phyloP scores from a whole-genome alignment of 371 early-diverging fungal genomes.

The Lichtheimia hyalospora region DNA sequence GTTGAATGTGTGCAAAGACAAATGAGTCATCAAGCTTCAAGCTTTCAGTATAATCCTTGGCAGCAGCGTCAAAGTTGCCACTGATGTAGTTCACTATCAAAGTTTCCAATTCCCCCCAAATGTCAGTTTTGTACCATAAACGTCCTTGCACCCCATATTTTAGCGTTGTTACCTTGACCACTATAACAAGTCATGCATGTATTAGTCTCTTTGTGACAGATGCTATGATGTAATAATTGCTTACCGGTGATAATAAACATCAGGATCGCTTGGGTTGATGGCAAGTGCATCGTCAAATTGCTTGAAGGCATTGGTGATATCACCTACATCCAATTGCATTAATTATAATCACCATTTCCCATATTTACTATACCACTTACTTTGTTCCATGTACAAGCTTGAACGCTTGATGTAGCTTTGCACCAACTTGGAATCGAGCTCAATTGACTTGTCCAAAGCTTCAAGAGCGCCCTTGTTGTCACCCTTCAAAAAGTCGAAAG shows the following conservation, averaged over 20 bases:
- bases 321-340: conserved; percentile 39
- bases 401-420: conserved; percentile 89
- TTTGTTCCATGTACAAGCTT: conserved; percentile 85
- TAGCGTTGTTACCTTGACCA: conserved; percentile 34
- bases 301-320: conserved; percentile 61
- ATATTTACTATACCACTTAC: conserved; percentile 16
- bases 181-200: conserved; percentile 7
- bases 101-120: no score
- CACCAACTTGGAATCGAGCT: conserved; percentile 75
- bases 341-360: background rate
- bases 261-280: conserved; percentile 69
- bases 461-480: conserved; percentile 71
- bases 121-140: background rate
- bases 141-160: no score
- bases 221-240: background rate
- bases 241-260: conserved; percentile 80
- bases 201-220: background rate
- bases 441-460: conserved; percentile 80
- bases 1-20: conserved; percentile 92
- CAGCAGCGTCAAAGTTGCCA: conserved; percentile 76
- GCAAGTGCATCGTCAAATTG: conserved; percentile 74
- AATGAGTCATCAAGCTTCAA: conserved; percentile 81
- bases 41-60: conserved; percentile 82
- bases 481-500: conserved; percentile 87
- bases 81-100: conserved; percentile 69